Conservation (phyloP, 352 stramenopile genomes). For the Thalassiosira livingstoniorum region DNA sequence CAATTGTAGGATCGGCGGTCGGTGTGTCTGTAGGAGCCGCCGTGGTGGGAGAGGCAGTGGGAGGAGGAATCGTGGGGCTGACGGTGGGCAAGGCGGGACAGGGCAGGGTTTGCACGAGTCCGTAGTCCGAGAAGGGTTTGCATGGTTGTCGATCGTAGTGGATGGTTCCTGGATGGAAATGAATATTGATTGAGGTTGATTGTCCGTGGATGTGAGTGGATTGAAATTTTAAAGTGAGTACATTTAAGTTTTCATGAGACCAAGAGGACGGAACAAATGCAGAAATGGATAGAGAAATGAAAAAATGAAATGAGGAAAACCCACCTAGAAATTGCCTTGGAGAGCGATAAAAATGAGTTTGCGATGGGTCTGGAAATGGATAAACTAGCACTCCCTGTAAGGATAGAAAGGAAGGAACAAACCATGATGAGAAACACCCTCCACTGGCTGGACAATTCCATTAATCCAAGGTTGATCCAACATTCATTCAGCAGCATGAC, state of each 20-base stretch:
- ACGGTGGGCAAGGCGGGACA: not conserved
- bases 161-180: too few species aligned
- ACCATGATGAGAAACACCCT: too few species aligned
- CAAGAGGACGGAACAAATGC: too few species aligned
- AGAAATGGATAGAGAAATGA: too few species aligned
- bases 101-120: slow-evolving; percentile 17
- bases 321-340: slow-evolving; percentile 29
- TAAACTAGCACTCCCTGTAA: slow-evolving; percentile 19
- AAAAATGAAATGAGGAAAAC: too few species aligned
- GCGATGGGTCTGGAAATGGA: slow-evolving; percentile 18
- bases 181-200: too few species aligned
- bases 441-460: too few species aligned
- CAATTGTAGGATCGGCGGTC: not conserved
- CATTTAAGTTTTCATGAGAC: too few species aligned
- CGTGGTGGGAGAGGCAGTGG: not conserved
- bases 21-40: not conserved
- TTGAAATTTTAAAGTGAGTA: too few species aligned
- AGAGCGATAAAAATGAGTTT: slow-evolving; percentile 27
- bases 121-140: slow-evolving; percentile 39
- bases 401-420: not conserved
- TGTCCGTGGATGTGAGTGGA: too few species aligned
- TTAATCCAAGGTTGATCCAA: too few species aligned
- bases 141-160: slow-evolving; percentile 41
- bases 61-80: not conserved
- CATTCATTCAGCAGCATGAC: too few species aligned